phyloP scores from a whole-genome alignment of 192 early-diverging fungal species.

The Phlyctochytrium arcticum region DNA sequence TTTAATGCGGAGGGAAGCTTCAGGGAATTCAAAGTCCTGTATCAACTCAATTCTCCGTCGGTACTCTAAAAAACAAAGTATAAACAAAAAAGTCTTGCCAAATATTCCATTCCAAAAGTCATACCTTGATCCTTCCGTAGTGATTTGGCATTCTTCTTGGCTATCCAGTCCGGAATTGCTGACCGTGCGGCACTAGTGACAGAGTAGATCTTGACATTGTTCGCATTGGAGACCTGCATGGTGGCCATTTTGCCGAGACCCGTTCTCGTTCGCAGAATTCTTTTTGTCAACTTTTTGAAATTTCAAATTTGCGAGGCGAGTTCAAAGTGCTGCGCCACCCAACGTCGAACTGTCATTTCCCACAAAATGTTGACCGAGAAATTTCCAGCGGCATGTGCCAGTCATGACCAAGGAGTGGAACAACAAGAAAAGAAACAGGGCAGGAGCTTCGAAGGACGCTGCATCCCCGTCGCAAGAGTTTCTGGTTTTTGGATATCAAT shows the following conservation, averaged over 20 bases:
- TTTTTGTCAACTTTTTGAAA: too few species aligned
- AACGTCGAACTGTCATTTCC: too few species aligned
- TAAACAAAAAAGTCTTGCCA: neutral
- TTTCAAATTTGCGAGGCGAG: too few species aligned
- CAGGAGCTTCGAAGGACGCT: too few species aligned
- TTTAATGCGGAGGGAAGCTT: constrained; percentile 81
- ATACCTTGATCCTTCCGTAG: constrained; percentile 63
- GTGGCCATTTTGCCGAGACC: too few species aligned
- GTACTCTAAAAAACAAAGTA: constrained; percentile 56
- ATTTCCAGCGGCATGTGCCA: too few species aligned
- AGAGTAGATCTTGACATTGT: constrained; percentile 91
- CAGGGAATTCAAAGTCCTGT: constrained; percentile 98
- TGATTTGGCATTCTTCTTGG: constrained; percentile 74
- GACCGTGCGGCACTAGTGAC: constrained; percentile 49
- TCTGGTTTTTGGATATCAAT: constrained; percentile 50
- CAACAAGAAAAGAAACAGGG: too few species aligned
- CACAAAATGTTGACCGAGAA: too few species aligned
- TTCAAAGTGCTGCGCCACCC: too few species aligned
- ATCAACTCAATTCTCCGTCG: constrained; percentile 90
- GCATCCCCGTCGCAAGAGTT: too few species aligned
- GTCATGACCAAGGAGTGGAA: too few species aligned
- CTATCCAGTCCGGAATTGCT: constrained; percentile 95
- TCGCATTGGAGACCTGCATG: constrained; percentile 79
- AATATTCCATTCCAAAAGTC: neutral
- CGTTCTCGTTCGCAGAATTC: too few species aligned